phyloP scores from a whole-genome alignment of 805 yeast genomes.

The Vanderwaltozyma yarrowii region DNA sequence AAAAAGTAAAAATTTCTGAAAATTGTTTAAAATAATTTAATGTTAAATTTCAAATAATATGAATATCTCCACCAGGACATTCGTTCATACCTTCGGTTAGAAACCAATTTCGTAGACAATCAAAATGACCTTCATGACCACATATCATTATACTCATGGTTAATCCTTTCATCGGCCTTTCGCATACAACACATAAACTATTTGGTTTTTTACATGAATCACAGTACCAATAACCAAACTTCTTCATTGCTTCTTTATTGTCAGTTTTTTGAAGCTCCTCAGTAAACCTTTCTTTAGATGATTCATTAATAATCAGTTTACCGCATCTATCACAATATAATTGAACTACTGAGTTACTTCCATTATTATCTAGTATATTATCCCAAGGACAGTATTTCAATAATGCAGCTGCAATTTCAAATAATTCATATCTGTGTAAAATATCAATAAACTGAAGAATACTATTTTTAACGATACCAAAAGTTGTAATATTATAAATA shows the following conservation, averaged over 20 bases:
- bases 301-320: constrained; percentile 49
- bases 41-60: neutral
- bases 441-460: constrained; percentile 23
- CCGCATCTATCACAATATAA: constrained; percentile 56
- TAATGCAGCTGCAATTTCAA: constrained; percentile 27
- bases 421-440: constrained; percentile 26
- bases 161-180: constrained; percentile 65
- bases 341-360: constrained; percentile 33
- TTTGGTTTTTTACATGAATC: constrained; percentile 51
- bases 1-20: neutral
- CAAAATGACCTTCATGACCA: constrained; percentile 82
- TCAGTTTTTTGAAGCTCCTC: constrained; percentile 16
- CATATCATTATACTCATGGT: constrained; percentile 53
- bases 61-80: constrained; percentile 65
- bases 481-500: constrained; percentile 18
- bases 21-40: no score
- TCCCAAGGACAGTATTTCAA: constrained; percentile 28
- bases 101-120: constrained; percentile 74
- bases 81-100: constrained; percentile 48
- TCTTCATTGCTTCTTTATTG: constrained; percentile 26
- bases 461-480: constrained; percentile 21
- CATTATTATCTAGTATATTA: constrained; percentile 19
- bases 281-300: constrained; percentile 33
- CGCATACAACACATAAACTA: constrained; percentile 68
- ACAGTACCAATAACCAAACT: constrained; percentile 79